These are phyloP conservation scores for Theileria orientalis DNA, from an alignment of 169 alveolate species.

Conservation along the genomic window DNA sequence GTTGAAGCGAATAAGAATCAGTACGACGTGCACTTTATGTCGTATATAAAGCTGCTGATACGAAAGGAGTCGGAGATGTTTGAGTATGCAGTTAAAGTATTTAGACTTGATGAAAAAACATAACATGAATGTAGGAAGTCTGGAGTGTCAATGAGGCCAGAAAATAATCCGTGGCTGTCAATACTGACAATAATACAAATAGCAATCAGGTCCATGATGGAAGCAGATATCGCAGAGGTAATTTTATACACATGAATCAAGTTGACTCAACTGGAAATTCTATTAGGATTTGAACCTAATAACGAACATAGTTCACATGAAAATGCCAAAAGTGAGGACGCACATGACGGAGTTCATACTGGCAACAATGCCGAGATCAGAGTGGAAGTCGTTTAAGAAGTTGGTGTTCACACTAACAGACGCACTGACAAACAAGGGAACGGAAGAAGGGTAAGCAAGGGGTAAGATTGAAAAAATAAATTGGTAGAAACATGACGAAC, in stretches of 20 bases:
- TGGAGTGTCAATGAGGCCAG: conserved; percentile 55
- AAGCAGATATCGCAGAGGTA: conserved; percentile 67
- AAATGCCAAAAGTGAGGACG: conserved; percentile 57
- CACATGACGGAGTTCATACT: conserved; percentile 58
- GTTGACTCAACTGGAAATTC: background rate
- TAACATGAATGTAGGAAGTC: conserved; percentile 28
- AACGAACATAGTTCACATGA: conserved; percentile 34
- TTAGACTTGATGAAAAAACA: background rate
- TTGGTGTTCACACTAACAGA: conserved; percentile 32
- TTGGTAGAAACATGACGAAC: conserved; percentile 2
- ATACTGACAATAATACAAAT: conserved; percentile 57
- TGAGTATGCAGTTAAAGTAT: conserved; percentile 8
- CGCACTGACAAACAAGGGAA: conserved; percentile 18
- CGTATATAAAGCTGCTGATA: conserved; percentile 60
- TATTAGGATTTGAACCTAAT: conserved; percentile 49
- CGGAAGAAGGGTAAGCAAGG: conserved; percentile 42
- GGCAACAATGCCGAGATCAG: conserved; percentile 70
- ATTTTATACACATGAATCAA: background rate
- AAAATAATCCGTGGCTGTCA: conserved; percentile 66
- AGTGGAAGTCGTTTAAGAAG: conserved; percentile 70
- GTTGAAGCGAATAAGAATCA: conserved; percentile 44
- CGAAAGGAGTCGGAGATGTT: conserved; percentile 53
- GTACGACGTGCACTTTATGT: conserved; percentile 63
- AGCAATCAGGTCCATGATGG: conserved; percentile 46
- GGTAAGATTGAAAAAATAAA: background rate